These are phyloP conservation scores for Bipolaris victoriae DNA, from an alignment of 2,329 filamentous ascomycete species.

Conservation along the genomic window DNA sequence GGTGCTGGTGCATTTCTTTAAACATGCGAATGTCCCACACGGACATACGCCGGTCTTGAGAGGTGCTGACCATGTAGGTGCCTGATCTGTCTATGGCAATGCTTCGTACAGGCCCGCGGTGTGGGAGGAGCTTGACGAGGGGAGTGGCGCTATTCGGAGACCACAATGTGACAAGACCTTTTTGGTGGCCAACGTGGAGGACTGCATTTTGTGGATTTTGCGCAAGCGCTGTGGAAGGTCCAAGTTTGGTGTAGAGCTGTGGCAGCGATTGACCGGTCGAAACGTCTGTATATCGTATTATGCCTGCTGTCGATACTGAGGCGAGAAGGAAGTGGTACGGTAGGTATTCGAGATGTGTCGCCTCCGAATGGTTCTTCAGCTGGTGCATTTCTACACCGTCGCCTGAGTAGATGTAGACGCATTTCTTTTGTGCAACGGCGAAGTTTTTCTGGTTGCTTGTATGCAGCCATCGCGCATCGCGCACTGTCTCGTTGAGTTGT, in stretches of 20 bases:
- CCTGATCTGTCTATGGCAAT: constrained; percentile 87
- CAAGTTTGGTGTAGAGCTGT: constrained; percentile 83
- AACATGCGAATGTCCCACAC: constrained; percentile 96
- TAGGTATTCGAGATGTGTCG: constrained; percentile 91
- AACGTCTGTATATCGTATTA: constrained; percentile 88
- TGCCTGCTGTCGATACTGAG: constrained; percentile 82
- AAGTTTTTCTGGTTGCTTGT: constrained; percentile 82
- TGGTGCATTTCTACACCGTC: constrained; percentile 92
- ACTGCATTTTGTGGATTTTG: constrained; percentile 95
- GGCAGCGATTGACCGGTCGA: constrained; percentile 89
- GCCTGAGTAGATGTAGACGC: constrained; percentile 94
- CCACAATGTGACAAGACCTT: constrained; percentile 93
- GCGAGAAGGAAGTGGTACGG: constrained; percentile 95
- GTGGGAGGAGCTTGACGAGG: constrained; percentile 87
- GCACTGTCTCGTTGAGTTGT: constrained; percentile 86
- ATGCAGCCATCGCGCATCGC: constrained; percentile 90
- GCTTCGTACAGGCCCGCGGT: constrained; percentile 85
- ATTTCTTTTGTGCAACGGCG: constrained; percentile 94
- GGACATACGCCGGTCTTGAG: constrained; percentile 89
- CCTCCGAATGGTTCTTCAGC: constrained; percentile 86
- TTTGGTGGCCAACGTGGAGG: constrained; percentile 90
- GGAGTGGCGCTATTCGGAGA: constrained; percentile 88
- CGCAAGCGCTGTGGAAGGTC: constrained; percentile 79
- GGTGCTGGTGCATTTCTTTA: constrained; percentile 89
- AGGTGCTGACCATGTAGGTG: constrained; percentile 92